A percentile compares a stretch with the other conserved stretches of the same genome.
These are phyloP conservation scores for Carallia brachiata DNA, from an alignment of 345 rosid species.

Conservation along the genomic window DNA sequence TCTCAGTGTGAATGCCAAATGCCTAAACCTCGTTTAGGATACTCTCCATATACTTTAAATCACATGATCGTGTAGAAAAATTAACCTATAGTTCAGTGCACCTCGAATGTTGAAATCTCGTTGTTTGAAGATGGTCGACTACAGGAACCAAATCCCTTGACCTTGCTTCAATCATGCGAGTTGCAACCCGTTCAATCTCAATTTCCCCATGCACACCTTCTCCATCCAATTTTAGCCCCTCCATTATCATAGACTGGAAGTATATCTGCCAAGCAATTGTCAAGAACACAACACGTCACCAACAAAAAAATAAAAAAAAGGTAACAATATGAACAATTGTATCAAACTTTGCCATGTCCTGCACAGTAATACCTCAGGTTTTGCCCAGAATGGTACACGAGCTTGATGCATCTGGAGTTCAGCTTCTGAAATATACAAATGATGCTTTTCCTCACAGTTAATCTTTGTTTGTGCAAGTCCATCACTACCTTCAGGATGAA, in stretches of 20 bases:
- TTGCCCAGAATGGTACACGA: conserved; percentile 58
- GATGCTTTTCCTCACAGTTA: conserved; percentile 53
- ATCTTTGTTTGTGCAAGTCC: conserved; percentile 28
- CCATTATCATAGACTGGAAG: conserved; percentile 51
- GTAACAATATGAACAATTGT: neutral
- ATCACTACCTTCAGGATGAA: conserved; percentile 30
- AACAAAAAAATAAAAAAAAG: neutral
- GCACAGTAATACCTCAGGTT: conserved; percentile 51
- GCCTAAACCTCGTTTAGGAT: neutral
- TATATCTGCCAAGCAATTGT: conserved; percentile 45
- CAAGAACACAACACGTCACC: conserved; percentile 17
- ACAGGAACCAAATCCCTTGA: conserved; percentile 66
- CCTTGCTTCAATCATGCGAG: conserved; percentile 60
- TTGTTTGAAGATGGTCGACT: conserved; percentile 47
- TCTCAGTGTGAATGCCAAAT: no score
- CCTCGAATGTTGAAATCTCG: conserved; percentile 50
- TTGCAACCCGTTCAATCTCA: conserved; percentile 62
- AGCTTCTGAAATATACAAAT: conserved; percentile 76
- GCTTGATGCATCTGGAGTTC: conserved; percentile 70
- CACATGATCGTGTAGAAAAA: neutral
- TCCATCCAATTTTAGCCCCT: conserved; percentile 30
- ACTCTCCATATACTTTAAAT: no score
- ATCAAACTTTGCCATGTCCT: conserved; percentile 2
- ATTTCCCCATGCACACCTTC: conserved; percentile 57
- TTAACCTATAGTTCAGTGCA: conserved; percentile 14